phyloP scores from a whole-genome alignment of 1,139 yeast species.

The Scheffersomyces quercinus region DNA sequence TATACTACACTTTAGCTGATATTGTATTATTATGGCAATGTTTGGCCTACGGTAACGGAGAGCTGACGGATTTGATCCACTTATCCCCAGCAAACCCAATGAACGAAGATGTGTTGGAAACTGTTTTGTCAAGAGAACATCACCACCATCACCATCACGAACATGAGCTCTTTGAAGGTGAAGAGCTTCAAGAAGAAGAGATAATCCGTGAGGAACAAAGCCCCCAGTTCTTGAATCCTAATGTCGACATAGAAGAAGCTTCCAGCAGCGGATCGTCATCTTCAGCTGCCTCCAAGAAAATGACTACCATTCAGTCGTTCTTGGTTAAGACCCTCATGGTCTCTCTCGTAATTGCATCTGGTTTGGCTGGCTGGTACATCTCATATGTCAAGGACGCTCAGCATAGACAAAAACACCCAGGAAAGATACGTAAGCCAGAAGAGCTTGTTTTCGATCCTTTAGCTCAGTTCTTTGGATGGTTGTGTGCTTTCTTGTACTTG shows the following conservation, averaged over 20 bases:
- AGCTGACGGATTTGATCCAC: constrained; percentile 72
- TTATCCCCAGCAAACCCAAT: constrained; percentile 89
- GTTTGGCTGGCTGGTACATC: constrained; percentile 84
- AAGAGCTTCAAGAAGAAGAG: constrained; percentile 8
- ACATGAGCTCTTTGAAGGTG: neutral
- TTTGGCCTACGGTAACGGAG: constrained; percentile 63
- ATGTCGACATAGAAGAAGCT: constrained; percentile 9
- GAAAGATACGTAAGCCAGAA: constrained; percentile 27
- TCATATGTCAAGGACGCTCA: constrained; percentile 46
- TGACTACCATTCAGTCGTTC: constrained; percentile 22
- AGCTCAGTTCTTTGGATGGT: constrained; percentile 90
- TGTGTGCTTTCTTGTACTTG: constrained; percentile 80
- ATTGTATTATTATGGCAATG: constrained; percentile 80
- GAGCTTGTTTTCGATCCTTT: constrained; percentile 62
- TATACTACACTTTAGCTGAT: constrained; percentile 91
- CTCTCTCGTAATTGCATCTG: constrained; percentile 66
- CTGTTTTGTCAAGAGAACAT: constrained; percentile 47
- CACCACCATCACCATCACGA: constrained; percentile 7
- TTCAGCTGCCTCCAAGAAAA: constrained; percentile 5
- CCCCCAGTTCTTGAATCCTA: constrained; percentile 7
- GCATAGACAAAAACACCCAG: constrained; percentile 30
- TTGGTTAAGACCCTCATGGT: constrained; percentile 67
- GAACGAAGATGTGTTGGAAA: constrained; percentile 64
- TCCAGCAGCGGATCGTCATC: constrained; percentile 2
- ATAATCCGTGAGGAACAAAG: constrained; percentile 15